phyloP scores from a whole-genome alignment of 805 yeast species.

The Lachancea fermentati region DNA sequence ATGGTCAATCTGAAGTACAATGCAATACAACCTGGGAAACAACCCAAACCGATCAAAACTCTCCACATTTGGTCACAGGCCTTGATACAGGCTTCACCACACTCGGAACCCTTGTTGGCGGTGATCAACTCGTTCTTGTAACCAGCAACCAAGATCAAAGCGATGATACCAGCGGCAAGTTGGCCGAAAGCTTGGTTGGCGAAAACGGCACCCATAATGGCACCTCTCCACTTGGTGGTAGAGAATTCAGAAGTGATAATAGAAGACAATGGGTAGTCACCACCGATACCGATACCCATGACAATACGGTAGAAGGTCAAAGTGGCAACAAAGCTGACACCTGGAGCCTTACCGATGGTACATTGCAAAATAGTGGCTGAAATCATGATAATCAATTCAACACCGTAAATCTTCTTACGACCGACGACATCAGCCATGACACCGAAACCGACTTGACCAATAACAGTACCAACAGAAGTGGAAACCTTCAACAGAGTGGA shows the following conservation, averaged over 20 bases:
- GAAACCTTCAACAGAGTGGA: constrained; percentile 76
- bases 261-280: constrained; percentile 93
- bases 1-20: constrained; percentile 88
- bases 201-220: constrained; percentile 93
- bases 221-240: constrained; percentile 97
- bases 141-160: constrained; percentile 68
- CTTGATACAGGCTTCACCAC: constrained; percentile 60
- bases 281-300: constrained; percentile 96
- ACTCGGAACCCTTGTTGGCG: constrained; percentile 51
- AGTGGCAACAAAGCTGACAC: constrained; percentile 66
- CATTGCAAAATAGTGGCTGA: constrained; percentile 75
- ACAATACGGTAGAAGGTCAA: constrained; percentile 74
- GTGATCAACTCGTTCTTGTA: constrained; percentile 56
- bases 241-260: constrained; percentile 89
- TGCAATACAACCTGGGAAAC: constrained; percentile 81
- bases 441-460: constrained; percentile 87
- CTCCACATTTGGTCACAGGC: constrained; percentile 96
- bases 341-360: constrained; percentile 64
- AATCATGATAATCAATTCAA: constrained; percentile 80
- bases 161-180: constrained; percentile 78
- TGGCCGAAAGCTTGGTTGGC: constrained; percentile 98
- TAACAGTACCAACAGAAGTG: constrained; percentile 89
- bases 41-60: constrained; percentile 81
- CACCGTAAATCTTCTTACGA: constrained; percentile 82
- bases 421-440: constrained; percentile 75